Conservation (phyloP, 2,329 filamentous ascomycete genomes). For the Spiromastix sp. region DNA sequence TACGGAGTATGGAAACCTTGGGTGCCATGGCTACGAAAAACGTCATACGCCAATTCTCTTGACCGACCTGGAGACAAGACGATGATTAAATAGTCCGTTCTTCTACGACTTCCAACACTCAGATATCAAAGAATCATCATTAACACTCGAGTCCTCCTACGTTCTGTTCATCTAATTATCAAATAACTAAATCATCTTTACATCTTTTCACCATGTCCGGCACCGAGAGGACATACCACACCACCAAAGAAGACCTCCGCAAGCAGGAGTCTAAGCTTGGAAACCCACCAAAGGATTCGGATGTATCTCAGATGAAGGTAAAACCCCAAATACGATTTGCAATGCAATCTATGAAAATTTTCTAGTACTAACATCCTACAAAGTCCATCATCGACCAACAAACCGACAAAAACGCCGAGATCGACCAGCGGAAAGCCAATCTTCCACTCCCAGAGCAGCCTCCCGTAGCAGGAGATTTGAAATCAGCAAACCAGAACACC, state of each 20-base stretch:
- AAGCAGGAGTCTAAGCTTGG: constrained; percentile 37
- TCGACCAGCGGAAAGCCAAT: constrained; percentile 59
- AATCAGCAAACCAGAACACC: constrained; percentile 57
- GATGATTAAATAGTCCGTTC: no score
- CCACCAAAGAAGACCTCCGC: constrained; percentile 39
- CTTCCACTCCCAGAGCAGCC: constrained; percentile 72
- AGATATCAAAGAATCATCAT: no score
- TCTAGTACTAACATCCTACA: neutral
- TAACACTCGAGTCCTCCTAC: no score
- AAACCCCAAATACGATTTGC: no score
- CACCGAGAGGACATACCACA: constrained; percentile 35
- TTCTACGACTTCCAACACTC: no score
- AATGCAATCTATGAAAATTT: neutral
- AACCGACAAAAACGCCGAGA: constrained; percentile 50
- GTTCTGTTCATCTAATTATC: no score
- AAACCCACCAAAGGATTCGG: constrained; percentile 33
- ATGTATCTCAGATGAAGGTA: constrained; percentile 39
- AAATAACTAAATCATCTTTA: neutral
- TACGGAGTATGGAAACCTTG: no score
- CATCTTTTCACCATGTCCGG: constrained; percentile 17
- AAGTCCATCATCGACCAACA: constrained; percentile 32
- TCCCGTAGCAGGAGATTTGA: constrained; percentile 65
- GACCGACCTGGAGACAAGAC: no score
- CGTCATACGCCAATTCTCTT: no score
- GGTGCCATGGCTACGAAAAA: no score